Base-by-base conservation (phyloP, 2,329 filamentous ascomycete genomes). In the Fusarium pseudoanthophilum region DNA sequence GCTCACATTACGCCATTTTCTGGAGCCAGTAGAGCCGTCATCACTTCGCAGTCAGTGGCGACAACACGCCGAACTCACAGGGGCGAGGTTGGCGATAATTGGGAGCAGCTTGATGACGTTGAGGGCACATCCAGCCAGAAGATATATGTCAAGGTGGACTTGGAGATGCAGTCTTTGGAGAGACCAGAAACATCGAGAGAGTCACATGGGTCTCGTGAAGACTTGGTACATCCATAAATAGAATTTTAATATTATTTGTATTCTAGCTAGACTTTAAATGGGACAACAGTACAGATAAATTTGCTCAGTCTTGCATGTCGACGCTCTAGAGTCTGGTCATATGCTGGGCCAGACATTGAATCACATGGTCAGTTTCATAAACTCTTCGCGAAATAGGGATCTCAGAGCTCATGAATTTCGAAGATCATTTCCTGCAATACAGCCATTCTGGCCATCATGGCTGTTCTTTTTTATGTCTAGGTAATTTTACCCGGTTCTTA, bases 91-190 rank as follows among this genome's bases (percentile, higher is more conserved):
- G 57, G 28, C 1, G 32, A 40, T 8, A 52, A 69, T 4, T 69
- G 66, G 66, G 64, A 58, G 8, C 57, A 57, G 8, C 49, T 69
- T 1, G 66, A 69, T 2, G 64, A 69, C 7, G 32, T 53, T 7
- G 56, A 51, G 5, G 43, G 28, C 2, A 7, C 28, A 6, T 64
- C 66, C 3, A 43, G 24, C 6, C 36, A 42, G 20, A 64, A 64
- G 18, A 69, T 69, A 9, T 56, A 64, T n/a, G 57, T 69, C 5
- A 68, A 52, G 24, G 66, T 69, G 2, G 64, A 69, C 20, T 8
- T 69, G 24, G 66, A 64, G 16, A 69, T 69, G 66, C 66, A 46
- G 0, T 52, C 39, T 5, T 4, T 69, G 34, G 58, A 69, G 28
- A 56, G 58, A 11, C 40, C 34, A 13, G 32, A 37, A 5, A 64